Evolutionary conservation across 2,329 filamentous ascomycete genomes (phyloP), one percentile per base, ranked within the genome.

Genomic region (Dothistroma septosporum): DNA sequence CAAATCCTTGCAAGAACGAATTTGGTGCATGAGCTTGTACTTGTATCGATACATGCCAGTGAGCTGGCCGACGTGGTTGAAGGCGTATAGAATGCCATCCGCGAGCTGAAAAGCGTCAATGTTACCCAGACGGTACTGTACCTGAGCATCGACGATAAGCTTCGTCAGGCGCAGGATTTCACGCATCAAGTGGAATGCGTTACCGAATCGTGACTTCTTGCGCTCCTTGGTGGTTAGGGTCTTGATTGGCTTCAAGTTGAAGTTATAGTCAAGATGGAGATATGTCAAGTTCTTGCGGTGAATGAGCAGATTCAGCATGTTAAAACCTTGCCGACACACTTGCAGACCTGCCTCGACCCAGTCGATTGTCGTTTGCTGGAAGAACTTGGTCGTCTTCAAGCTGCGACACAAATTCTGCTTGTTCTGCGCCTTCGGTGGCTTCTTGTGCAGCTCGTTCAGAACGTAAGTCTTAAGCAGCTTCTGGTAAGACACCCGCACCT

Each of bases 21-120:
- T 99, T 77, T 99, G 94, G 75, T 99, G 94, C 94, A 99, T 99
- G 59, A 99, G 83, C 82, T 99, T 99, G 82, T 99, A 99, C 82
- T 99, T 99, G 84, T 99, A 99, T 63, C 94, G 89, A 78, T 99
- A 99, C 94, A 99, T 99, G 74, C 94, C 94, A 16, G 94, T 99
- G 63, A 99, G 82, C 76, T 99, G 95, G 64, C 94, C 94, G 60
- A 99, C 94, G 70, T 99, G 94, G 78, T 99, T 99, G 80, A 99
- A 99, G 19, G 94, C 95, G 70, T 99, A 99, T n/a, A 97, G 82
- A 60, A 99, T 99, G 76, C 94, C 94, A 76, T 99, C 94, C 3
- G 94, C 94, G 66, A 99, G 87, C 76, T 99, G 94, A 81, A 99
- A 99, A 41, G 95, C 94, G 76, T 99, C 94, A 65, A 99, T 97